Evolutionary conservation across 192 early-diverging fungal genomes (phyloP).

Genomic region (Linnemannia hyalina): DNA sequence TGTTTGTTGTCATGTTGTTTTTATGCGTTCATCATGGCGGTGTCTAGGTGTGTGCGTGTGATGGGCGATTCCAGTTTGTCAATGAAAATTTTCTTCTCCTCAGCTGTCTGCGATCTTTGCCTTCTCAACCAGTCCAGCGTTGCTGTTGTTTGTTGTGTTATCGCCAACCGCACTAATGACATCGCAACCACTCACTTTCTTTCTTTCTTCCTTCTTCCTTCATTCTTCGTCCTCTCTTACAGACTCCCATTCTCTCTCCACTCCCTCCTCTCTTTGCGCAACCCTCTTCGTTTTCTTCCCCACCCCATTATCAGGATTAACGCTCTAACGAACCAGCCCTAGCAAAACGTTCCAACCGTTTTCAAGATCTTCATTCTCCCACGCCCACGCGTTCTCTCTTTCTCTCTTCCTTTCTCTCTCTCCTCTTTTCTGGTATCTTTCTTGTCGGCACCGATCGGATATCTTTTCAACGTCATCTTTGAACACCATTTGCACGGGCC

Average conservation of each 20-base stretch:
- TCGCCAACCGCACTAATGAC: background rate
- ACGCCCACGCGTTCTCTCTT: background rate
- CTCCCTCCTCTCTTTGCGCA: background rate
- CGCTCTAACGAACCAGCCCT: background rate
- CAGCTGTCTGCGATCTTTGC: background rate
- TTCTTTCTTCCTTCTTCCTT: background rate
- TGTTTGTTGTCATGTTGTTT: background rate
- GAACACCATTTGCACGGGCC: background rate
- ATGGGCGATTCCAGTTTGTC: slow-evolving; percentile 6
- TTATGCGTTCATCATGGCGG: background rate
- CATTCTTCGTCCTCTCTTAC: background rate
- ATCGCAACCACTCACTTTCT: background rate
- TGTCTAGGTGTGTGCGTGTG: background rate
- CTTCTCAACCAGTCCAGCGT: background rate
- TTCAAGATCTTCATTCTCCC: background rate
- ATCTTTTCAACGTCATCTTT: background rate
- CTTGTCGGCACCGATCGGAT: background rate
- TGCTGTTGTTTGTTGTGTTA: background rate
- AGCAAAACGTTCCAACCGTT: background rate
- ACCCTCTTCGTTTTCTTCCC: no score
- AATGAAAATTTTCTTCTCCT: background rate
- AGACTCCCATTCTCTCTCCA: background rate
- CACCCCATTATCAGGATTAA: background rate
- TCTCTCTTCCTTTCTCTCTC: background rate
- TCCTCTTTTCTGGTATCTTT: background rate